Evolutionary conservation across 805 yeast genomes (phyloP).

Genomic region (Candida qinlingensis): DNA sequence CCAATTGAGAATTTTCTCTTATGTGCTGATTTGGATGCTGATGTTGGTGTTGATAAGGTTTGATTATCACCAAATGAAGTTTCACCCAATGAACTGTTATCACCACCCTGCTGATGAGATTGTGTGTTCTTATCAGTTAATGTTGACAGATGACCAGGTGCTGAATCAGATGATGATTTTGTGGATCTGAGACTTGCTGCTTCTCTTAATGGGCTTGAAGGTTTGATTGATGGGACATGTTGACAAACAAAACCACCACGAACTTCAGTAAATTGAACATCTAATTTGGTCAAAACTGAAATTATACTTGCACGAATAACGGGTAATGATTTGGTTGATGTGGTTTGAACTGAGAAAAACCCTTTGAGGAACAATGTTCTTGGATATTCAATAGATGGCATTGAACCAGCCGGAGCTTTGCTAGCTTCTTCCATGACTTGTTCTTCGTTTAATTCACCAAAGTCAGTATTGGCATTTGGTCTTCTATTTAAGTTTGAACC

Average conservation of each 20-base stretch:
- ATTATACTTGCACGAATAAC: conserved; percentile 83
- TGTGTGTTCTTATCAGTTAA: background rate
- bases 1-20: conserved; percentile 63
- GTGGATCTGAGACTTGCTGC: conserved; percentile 6
- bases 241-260: conserved; percentile 91
- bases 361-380: conserved; percentile 88
- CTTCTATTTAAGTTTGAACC: conserved; percentile 4
- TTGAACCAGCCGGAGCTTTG: conserved; percentile 64
- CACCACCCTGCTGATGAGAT: conserved; percentile 11
- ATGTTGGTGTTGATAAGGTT: conserved; percentile 16
- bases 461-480: background rate
- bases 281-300: conserved; percentile 65
- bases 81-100: conserved; percentile 13
- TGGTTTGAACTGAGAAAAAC: conserved; percentile 89
- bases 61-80: conserved; percentile 15
- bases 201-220: background rate
- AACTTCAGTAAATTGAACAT: conserved; percentile 81
- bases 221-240: conserved; percentile 46
- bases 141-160: conserved; percentile 9
- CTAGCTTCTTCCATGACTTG: conserved; percentile 44
- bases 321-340: conserved; percentile 88
- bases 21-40: conserved; percentile 34
- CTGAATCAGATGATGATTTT: conserved; percentile 15
- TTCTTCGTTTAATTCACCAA: conserved; percentile 36
- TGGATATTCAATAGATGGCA: conserved; percentile 94